phyloP scores from a whole-genome alignment of 2,329 filamentous ascomycete genomes.

The Xylariales sp. region DNA sequence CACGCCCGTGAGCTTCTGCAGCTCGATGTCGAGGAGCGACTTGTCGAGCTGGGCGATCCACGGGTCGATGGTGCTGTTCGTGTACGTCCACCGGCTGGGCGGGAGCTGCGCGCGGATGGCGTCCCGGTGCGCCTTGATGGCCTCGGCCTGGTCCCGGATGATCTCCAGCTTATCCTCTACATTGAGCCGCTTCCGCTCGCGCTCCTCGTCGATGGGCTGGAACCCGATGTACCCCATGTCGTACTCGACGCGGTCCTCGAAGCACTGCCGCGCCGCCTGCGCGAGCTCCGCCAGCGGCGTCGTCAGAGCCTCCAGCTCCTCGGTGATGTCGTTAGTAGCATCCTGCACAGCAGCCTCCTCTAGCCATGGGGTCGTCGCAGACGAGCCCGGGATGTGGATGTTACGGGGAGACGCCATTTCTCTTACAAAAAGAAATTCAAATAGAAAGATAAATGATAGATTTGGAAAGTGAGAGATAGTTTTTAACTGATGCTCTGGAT shows the following conservation, averaged over 20 bases:
- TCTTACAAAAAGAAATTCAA: too few relatives aligned
- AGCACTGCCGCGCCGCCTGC: neutral
- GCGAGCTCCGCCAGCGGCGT: neutral
- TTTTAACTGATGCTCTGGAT: slow-evolving; percentile 11
- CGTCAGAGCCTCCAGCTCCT: slow-evolving; percentile 3
- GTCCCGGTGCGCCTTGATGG: neutral
- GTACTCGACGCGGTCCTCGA: neutral
- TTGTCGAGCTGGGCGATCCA: slow-evolving; percentile 1
- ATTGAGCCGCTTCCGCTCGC: neutral
- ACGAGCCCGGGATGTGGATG: neutral
- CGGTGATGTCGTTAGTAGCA: neutral
- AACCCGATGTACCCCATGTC: neutral
- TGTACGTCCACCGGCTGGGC: neutral
- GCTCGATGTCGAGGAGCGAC: slow-evolving; percentile 2
- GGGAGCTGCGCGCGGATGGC: neutral
- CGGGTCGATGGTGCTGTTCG: neutral
- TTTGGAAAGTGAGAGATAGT: neutral
- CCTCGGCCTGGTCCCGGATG: neutral
- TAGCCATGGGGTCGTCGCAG: neutral
- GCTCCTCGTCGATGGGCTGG: neutral
- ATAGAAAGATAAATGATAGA: too few relatives aligned
- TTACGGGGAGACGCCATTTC: slow-evolving; percentile 14
- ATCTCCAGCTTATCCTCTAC: neutral
- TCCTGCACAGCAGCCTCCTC: neutral
- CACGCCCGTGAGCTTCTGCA: neutral